Base-by-base conservation (phyloP, 2,329 filamentous ascomycete genomes). In the Diaporthe ampelina region DNA sequence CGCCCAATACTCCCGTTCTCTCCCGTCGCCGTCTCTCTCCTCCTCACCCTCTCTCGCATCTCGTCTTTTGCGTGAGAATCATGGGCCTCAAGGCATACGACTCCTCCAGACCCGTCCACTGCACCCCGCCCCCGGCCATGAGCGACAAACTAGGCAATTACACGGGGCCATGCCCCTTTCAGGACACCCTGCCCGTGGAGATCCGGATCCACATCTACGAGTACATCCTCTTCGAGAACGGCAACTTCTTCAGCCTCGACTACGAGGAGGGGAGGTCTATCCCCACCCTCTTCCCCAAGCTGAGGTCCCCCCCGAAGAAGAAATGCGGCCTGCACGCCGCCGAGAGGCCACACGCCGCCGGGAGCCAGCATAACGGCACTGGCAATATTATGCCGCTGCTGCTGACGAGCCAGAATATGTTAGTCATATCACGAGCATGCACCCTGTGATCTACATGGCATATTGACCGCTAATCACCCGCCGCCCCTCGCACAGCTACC, bases 151-250 rank as follows among this genome's bases (percentile, higher is more conserved):
- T 65, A 29, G 63, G 40, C 61, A 43, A 56, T 37, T 45, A 67
- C 11, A 48, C 48, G 52, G 72, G 72, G 65, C 19, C 68, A 29
- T 74, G 74, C 29, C 73, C 73, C 9, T 50, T 76, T 40, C 29
- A 74, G 50, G 73, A 74, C 56, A n/a, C 21, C 3, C 61, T 76
- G 61, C 74, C 74, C 24, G 37, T 70, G 32, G 74, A 76, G 56
- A 72, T 76, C 48, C 65, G 74, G 58, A 65, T 72, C 32, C 74
- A 74, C 50, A 76, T 76, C 45, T 76, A 74, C 73, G 73, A 74
- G 57, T 74, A 74, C 69, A 68, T 74, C 24, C 56, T 76, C 35
- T 76, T 76, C 29, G 73, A 72, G 52, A 57, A 76, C 68, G 74
- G 73, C 54, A 74, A 57, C 69, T 76, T 76, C 56, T 74, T 76